These are phyloP conservation scores for Endoconidiophora laricicola DNA, from an alignment of 2,329 filamentous ascomycete genomes.

Conservation along the genomic window DNA sequence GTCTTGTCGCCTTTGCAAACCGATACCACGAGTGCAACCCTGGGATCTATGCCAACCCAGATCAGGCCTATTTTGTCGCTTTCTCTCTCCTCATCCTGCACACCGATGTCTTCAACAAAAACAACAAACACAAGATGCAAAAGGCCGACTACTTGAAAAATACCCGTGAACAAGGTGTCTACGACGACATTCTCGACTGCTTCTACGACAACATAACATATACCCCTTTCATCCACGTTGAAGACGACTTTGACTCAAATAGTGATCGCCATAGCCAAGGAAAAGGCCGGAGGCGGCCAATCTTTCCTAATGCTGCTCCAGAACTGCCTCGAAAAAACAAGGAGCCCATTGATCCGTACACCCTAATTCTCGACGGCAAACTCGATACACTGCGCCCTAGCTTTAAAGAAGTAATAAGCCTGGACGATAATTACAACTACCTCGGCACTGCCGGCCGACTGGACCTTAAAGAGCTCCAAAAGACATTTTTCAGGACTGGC, in stretches of 20 bases:
- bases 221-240: constrained; percentile 94
- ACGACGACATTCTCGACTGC: constrained; percentile 81
- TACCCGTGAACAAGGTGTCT: constrained; percentile 79
- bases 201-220: constrained; percentile 99
- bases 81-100: constrained; percentile 94
- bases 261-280: constrained; percentile 54
- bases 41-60: constrained; percentile 76
- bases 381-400: constrained; percentile 69
- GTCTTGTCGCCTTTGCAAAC: constrained; percentile 85
- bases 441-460: constrained; percentile 58
- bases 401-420: constrained; percentile 76
- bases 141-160: constrained; percentile 92
- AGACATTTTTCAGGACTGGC: constrained; percentile 79
- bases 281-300: constrained; percentile 55
- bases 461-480: constrained; percentile 68
- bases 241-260: constrained; percentile 73
- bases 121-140: constrained; percentile 99
- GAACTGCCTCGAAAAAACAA: constrained; percentile 45
- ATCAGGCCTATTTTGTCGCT: constrained; percentile 95
- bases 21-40: constrained; percentile 97
- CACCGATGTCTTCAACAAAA: constrained; percentile 99
- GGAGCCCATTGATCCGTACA: constrained; percentile 90
- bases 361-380: constrained; percentile 78
- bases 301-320: constrained; percentile 39
- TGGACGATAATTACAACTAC: constrained; percentile 87